Base-by-base conservation (phyloP, 139 green algal genomes). In the Eudorina sp. region DNA sequence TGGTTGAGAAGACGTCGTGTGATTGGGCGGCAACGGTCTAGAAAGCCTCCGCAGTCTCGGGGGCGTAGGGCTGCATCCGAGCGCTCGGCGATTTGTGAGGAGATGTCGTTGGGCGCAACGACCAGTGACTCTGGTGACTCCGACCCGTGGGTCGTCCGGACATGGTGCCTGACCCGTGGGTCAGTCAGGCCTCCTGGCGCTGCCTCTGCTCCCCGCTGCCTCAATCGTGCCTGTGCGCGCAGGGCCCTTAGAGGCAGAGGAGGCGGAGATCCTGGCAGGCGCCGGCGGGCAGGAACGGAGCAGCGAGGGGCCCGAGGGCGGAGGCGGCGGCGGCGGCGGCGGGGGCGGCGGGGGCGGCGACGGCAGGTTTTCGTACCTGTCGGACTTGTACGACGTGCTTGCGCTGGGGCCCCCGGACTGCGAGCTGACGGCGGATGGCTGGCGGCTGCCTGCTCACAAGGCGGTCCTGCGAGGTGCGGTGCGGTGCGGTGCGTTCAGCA, bases 321-420 rank as follows among this genome's bases (percentile, higher is more conserved):
- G 31, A 31, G 75, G 21, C 51, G n/a, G 31, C 16, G n/a, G 16
- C 19, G 31, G 36, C 51, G 75, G 38, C 41, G 9, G 21, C 78
- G 29, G 2, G 4, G 27, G 36, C 40, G 27, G 53, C 40, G 23
- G 51, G 1, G 53, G 53, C 38, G 77, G 53, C 69, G 69, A 11
- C 36, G 11, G 38, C 38, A 27, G 40, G 9, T 55, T 55, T 23
- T 53, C 70, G 16, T 81, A 81, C 73, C 73, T 81, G 11, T 23
- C 73, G 29, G 45, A 31, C 29, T 43, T 46, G 11, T 43, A 43
- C n/a, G 73, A 23, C 27, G 46, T 45, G 60, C 80, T 70, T 48
- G 84, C 83, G 11, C 86, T 95, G 79, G 93, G 93, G 0, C 53
- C 76, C 36, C 53, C 89, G 0, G 93, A 95, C 83, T 90, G 87